Conservation (phyloP, 306 rosid genomes). For the Gillenia trifoliata region DNA sequence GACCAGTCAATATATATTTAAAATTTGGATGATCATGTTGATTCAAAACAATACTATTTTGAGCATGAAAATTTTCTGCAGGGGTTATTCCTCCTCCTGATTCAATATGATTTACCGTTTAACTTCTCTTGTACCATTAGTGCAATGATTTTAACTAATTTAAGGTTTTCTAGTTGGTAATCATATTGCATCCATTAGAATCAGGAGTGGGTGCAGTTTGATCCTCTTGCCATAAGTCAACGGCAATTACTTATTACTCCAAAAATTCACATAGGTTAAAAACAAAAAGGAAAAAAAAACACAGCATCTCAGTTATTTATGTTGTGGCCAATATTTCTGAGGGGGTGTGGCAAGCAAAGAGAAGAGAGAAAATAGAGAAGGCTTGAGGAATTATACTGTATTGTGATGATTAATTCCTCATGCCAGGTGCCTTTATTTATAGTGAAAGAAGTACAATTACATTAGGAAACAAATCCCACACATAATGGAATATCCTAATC, state of each 20-base stretch:
- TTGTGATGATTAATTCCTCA: no score
- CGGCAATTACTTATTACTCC: neutral
- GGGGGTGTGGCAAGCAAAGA: no score
- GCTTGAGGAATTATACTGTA: no score
- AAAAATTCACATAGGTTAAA: neutral
- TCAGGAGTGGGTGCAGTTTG: neutral
- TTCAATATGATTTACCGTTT: neutral
- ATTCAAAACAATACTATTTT: neutral
- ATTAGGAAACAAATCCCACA: no score
- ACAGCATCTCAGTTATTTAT: neutral
- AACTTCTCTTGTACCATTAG: neutral
- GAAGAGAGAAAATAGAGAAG: no score
- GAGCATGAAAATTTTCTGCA: neutral
- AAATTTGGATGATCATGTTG: neutral
- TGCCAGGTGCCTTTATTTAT: no score
- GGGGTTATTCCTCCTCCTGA: neutral
- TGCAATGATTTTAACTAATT: neutral
- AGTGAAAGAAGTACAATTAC: no score
- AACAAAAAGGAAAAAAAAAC: neutral
- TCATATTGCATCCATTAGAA: conserved; percentile 3
- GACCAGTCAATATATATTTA: neutral
- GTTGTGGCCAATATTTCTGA: no score
- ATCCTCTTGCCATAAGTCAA: neutral
- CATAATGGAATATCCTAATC: no score
- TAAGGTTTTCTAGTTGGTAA: neutral